These are phyloP conservation scores for Arthonia radiata DNA, from an alignment of 495 filamentous ascomycete species.

Conservation along the genomic window DNA sequence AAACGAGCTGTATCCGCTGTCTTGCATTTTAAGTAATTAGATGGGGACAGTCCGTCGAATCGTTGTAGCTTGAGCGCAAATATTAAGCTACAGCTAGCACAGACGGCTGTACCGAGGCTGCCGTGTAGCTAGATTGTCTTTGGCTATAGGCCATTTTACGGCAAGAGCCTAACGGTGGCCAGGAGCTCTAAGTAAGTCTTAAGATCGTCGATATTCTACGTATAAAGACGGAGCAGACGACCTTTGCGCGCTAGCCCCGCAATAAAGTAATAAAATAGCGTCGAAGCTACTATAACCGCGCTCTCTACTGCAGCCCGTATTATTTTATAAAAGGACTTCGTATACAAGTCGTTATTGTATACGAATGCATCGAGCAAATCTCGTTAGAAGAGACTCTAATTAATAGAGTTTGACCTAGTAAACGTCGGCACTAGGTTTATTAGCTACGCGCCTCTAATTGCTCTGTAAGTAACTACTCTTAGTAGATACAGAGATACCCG, in stretches of 20 bases:
- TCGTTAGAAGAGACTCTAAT: constrained; percentile 83
- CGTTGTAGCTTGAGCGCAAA: constrained; percentile 49
- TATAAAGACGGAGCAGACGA: constrained; percentile 77
- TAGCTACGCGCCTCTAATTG: constrained; percentile 3
- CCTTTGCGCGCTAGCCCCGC: constrained; percentile 74
- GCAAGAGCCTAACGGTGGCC: constrained; percentile 46
- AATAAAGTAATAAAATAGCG: constrained; percentile 79
- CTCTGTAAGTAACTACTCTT: constrained; percentile 43
- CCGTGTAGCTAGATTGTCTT: constrained; percentile 84
- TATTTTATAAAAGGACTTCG: constrained; percentile 82
- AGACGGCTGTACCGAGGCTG: constrained; percentile 85
- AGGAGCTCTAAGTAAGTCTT: constrained; percentile 69
- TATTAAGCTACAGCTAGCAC: constrained; percentile 66
- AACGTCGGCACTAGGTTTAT: constrained; percentile 66
- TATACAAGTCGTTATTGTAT: constrained; percentile 71
- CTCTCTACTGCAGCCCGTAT: constrained; percentile 62
- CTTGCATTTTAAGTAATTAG: constrained; percentile 57
- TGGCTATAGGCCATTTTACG: constrained; percentile 70
- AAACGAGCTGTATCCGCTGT: constrained; percentile 52
- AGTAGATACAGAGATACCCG: constrained; percentile 87
- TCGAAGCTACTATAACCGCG: constrained; percentile 51
- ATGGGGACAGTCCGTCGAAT: constrained; percentile 64
- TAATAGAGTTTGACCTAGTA: constrained; percentile 56
- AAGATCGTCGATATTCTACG: constrained; percentile 87
- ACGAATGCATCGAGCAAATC: constrained; percentile 93